phyloP scores from a whole-genome alignment of 345 rosid species.

The Nasturtium officinale region DNA sequence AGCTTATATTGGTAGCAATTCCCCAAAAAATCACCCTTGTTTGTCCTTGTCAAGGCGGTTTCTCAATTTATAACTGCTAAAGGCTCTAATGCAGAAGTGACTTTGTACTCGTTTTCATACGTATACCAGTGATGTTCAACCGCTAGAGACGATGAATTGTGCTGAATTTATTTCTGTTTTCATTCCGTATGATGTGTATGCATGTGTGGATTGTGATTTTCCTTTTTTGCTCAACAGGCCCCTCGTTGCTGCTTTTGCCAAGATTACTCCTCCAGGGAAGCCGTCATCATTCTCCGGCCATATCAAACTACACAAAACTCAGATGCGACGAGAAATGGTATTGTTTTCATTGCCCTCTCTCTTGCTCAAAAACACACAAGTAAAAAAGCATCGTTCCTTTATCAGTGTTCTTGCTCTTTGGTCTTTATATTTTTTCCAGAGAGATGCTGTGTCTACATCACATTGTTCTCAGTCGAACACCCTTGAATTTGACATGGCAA shows the following conservation, averaged over 20 bases:
- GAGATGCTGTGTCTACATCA: constrained; percentile 79
- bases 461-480: constrained; percentile 91
- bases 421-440: constrained; percentile 47
- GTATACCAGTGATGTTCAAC: not conserved
- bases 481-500: constrained; percentile 82
- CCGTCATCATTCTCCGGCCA: constrained; percentile 65
- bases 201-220: constrained; percentile 13
- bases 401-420: constrained; percentile 13
- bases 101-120: not conserved
- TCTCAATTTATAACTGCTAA: not conserved
- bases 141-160: not conserved
- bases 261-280: constrained; percentile 56
- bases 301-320: constrained; percentile 52
- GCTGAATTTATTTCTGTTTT: not conserved
- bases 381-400: not conserved
- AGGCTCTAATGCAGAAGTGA: not conserved
- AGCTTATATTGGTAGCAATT: not conserved
- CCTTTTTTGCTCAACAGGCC: constrained; percentile 56
- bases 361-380: not conserved
- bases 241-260: constrained; percentile 63
- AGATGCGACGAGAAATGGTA: constrained; percentile 64
- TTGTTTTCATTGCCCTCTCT: not conserved
- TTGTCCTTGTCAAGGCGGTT: not conserved
- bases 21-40: not conserved
- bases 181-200: not conserved